A percentile compares a stretch with the other conserved stretches of the same genome.
Evolutionary conservation across 2,329 filamentous ascomycete genomes (phyloP).

Genomic region (Massarina eburnea): DNA sequence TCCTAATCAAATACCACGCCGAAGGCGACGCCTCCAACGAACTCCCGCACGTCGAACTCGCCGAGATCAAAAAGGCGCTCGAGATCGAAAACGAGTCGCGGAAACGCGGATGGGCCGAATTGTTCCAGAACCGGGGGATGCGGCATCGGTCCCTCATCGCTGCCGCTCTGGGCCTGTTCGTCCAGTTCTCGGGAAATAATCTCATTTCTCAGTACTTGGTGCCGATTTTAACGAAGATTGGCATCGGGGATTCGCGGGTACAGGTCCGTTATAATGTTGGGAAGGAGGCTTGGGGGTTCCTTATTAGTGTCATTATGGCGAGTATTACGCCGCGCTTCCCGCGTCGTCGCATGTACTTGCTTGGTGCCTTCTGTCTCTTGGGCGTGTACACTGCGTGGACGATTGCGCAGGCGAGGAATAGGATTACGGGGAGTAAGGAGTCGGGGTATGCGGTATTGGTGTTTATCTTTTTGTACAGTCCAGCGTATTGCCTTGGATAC

Average conservation of each 20-base stretch:
- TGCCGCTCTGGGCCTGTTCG: slow-evolving; percentile 65
- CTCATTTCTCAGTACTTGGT: slow-evolving; percentile 62
- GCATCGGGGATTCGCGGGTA: slow-evolving; percentile 53
- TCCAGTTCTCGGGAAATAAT: slow-evolving; percentile 67
- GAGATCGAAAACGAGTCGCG: slow-evolving; percentile 57
- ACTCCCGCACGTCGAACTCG: slow-evolving; percentile 66
- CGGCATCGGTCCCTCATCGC: slow-evolving; percentile 64
- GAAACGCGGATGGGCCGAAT: slow-evolving; percentile 59
- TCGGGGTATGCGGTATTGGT: slow-evolving; percentile 50
- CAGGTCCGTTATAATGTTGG: slow-evolving; percentile 53
- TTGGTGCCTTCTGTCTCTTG: slow-evolving; percentile 40
- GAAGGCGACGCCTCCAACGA: slow-evolving; percentile 57
- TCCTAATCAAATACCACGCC: slow-evolving; percentile 66
- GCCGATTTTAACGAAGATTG: slow-evolving; percentile 61
- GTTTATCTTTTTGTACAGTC: slow-evolving; percentile 55
- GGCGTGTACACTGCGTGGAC: slow-evolving; percentile 43
- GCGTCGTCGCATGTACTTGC: slow-evolving; percentile 58
- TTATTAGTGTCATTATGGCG: slow-evolving; percentile 58
- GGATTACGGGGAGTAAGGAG: slow-evolving; percentile 38
- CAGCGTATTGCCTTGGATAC: slow-evolving; percentile 60
- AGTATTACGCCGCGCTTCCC: slow-evolving; percentile 58
- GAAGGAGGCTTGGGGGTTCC: slow-evolving; percentile 62
- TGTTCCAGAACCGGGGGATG: slow-evolving; percentile 65
- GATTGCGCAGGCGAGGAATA: slow-evolving; percentile 53
- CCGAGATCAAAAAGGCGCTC: slow-evolving; percentile 67